These are phyloP conservation scores for Nitzschia sp. DNA, from an alignment of 108 stramenopile species.

Conservation along the genomic window DNA sequence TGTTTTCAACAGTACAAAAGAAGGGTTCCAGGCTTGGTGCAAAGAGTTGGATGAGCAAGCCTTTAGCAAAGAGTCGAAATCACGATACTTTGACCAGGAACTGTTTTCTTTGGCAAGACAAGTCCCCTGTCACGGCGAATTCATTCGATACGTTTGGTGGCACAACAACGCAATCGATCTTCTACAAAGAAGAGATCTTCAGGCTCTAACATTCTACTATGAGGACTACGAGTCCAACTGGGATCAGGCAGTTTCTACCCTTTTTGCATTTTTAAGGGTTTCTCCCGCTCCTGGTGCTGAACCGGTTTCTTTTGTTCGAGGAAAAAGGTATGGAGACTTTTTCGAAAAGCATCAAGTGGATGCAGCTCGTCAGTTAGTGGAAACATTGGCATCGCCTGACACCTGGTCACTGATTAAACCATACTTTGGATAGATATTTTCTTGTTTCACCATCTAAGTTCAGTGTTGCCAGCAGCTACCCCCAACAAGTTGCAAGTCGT, in stretches of 20 bases:
- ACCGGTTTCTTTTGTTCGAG: conserved; percentile 25
- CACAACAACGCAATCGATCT: conserved; percentile 53
- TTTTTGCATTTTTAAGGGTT: conserved; percentile 53
- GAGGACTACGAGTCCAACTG: conserved; percentile 59
- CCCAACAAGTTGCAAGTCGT: too few relatives aligned
- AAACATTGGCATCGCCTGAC: conserved; percentile 21
- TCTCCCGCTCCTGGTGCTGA: conserved; percentile 17
- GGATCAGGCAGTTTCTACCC: conserved; percentile 35
- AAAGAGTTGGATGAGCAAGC: conserved; percentile 41
- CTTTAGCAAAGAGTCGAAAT: conserved; percentile 16
- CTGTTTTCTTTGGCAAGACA: conserved; percentile 20
- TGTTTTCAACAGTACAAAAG: conserved; percentile 14
- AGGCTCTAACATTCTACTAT: conserved; percentile 51
- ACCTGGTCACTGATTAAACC: conserved; percentile 14
- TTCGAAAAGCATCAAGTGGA: conserved; percentile 12
- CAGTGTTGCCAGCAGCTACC: too few relatives aligned
- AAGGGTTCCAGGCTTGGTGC: conserved; percentile 66
- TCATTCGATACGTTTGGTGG: conserved; percentile 65
- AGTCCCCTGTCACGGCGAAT: conserved; percentile 67
- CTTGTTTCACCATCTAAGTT: too few relatives aligned
- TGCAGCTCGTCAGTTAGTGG: conserved; percentile 16
- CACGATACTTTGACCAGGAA: conserved; percentile 16
- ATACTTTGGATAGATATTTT: conserved; percentile 6
- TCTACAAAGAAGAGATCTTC: conserved; percentile 24
- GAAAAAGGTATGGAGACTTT: conserved; percentile 30